Percentiles rank a stretch among this genome's conserved stretches.
Evolutionary conservation across 1,284 basidiomycete species (phyloP).

Genomic region (Puccinia horiana): DNA sequence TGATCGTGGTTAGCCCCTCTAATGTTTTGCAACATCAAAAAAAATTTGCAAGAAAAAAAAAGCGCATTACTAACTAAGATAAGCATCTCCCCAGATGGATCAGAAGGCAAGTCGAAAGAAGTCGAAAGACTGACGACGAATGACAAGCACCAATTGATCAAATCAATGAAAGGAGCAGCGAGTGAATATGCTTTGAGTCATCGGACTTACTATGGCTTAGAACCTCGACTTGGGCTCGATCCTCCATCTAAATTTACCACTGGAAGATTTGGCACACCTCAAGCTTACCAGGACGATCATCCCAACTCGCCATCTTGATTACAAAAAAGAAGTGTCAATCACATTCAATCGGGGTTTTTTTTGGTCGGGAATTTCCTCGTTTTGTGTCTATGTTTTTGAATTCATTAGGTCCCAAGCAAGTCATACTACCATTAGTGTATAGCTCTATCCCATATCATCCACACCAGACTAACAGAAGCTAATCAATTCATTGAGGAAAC

Average conservation of each 20-base stretch:
- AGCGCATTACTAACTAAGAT: not conserved
- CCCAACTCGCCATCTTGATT: constrained; percentile 6
- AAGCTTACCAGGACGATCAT: constrained; percentile 68
- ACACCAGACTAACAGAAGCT: no score
- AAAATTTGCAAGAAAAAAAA: not conserved
- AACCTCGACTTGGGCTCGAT: constrained; percentile 75
- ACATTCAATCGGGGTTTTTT: not conserved
- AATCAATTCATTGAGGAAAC: no score
- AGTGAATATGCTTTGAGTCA: constrained; percentile 69
- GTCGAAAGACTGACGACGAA: constrained; percentile 5
- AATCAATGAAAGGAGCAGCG: constrained; percentile 41
- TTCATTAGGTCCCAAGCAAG: no score
- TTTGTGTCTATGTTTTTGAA: not conserved
- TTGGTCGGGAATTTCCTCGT: not conserved
- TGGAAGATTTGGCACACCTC: constrained; percentile 83
- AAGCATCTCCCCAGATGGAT: not conserved
- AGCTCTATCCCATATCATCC: no score
- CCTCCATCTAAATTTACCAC: constrained; percentile 79
- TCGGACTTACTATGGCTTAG: constrained; percentile 79
- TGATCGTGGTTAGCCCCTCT: constrained; percentile 2
- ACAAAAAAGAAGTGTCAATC: not conserved
- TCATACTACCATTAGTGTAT: no score
- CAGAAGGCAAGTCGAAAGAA: constrained; percentile 15
- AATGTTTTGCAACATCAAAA: not conserved
- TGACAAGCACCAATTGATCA: constrained; percentile 47